Evolutionary conservation across 768 basidiomycete species (phyloP).

Genomic region (Calocera cornea): DNA sequence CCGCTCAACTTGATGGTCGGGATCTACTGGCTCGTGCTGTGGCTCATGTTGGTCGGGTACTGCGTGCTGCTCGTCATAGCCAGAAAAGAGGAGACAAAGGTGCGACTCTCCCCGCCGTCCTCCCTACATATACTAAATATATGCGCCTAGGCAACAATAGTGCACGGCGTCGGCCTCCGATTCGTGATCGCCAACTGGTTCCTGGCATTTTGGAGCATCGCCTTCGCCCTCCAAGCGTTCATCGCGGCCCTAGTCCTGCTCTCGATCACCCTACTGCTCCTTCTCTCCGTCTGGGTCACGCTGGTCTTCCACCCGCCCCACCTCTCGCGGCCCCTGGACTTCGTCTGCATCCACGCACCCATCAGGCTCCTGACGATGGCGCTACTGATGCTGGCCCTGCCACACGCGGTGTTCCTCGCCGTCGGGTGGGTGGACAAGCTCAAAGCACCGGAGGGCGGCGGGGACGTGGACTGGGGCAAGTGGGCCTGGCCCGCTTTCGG

Average conservation of each 20-base stretch:
- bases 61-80: constrained; percentile 64
- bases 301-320: constrained; percentile 50
- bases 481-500: constrained; percentile 65
- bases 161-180: constrained; percentile 66
- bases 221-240: constrained; percentile 68
- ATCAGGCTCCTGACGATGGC: constrained; percentile 56
- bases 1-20: constrained; percentile 47
- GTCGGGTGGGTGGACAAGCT: constrained; percentile 50
- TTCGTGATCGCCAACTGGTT: constrained; percentile 68
- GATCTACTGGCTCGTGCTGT: constrained; percentile 47
- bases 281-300: constrained; percentile 68
- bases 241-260: constrained; percentile 60
- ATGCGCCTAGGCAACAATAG: constrained; percentile 39
- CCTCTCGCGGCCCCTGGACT: constrained; percentile 51
- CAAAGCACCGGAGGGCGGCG: constrained; percentile 31
- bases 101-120: constrained; percentile 18
- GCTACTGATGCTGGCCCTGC: constrained; percentile 47
- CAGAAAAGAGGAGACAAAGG: constrained; percentile 69
- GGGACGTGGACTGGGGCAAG: constrained; percentile 31
- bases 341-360: constrained; percentile 75
- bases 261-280: constrained; percentile 50
- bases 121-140: not conserved
- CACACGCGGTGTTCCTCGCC: constrained; percentile 50
- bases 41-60: constrained; percentile 62
- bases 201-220: constrained; percentile 66